Base-by-base conservation (phyloP, 2,329 filamentous ascomycete genomes). In the Diaporthe sp. region DNA sequence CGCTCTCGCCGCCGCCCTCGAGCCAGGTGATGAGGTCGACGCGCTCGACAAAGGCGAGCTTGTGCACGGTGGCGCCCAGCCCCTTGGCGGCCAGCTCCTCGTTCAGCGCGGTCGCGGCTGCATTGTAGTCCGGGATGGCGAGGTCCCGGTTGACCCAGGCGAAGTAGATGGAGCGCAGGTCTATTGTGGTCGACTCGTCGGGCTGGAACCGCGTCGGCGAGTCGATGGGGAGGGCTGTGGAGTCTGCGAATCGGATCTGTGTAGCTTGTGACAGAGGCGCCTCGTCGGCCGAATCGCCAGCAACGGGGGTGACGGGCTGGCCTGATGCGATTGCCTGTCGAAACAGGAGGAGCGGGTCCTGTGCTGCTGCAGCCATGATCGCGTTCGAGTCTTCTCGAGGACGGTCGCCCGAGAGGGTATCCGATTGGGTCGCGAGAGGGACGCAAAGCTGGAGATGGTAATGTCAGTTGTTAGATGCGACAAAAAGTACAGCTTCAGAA, bases 121-220 rank as follows among this genome's bases (percentile, higher is more conserved):
- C 91, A 84, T 98, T 97, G 89, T 98, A 98, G 80, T 98, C 95
- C 15, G 94, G 94, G 79, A 98, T 95, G 73, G 94, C 92, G 73
- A 94, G 92, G 86, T 98, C 96, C 84, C 95, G 95, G 86, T 98
- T 97, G 81, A 94, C 89, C 95, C 95, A 99, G 74, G 95, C 95
- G 82, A 98, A 98, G 87, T 96, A 98, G 85, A 98, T 96, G 83
- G 94, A 97, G 82, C 97, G 95, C 79, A 99, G 88, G 83, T 98
- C 95, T 80, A 98, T 92, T 6, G 93, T 89, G 74, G 89, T 88
- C 65, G 91, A 89, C 80, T 90, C 91, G 75, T 91, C 90, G n/a
- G 95, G 96, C 6, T 74, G 74, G 87, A 98, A 98, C 80, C 97
- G 95, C 79, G 97, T 99, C 13, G 93, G 89, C 19, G 90, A 89